These are phyloP conservation scores for Darksidea phi DNA, from an alignment of 495 filamentous ascomycete species.

Conservation along the genomic window DNA sequence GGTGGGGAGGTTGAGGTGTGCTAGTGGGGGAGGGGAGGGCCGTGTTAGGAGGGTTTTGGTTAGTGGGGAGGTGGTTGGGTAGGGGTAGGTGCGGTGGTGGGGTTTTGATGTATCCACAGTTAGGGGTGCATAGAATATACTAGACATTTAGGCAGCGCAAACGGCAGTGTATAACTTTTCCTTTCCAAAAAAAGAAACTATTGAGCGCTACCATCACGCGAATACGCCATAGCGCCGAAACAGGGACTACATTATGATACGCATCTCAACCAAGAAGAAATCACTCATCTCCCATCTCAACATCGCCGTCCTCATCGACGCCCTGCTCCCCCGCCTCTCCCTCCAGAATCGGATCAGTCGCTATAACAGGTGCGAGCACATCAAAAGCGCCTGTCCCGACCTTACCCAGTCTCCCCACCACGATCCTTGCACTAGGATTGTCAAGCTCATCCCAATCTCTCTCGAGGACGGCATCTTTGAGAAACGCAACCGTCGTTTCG, in stretches of 20 bases:
- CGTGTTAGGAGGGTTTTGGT: constrained; percentile 12
- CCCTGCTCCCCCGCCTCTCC: constrained; percentile 2
- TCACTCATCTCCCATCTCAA: constrained; percentile 10
- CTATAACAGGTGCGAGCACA: constrained; percentile 64
- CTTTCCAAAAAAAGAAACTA: no score
- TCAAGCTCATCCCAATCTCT: constrained; percentile 85
- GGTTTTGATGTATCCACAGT: neutral
- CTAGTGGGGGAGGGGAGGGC: constrained; percentile 3
- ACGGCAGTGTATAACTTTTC: no score
- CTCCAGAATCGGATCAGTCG: constrained; percentile 14
- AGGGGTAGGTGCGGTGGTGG: neutral
- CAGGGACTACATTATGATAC: no score
- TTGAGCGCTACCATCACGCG: no score
- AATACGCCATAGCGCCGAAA: no score
- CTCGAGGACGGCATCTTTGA: constrained; percentile 87
- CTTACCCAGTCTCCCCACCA: constrained; percentile 75
- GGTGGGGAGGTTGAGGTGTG: constrained; percentile 5
- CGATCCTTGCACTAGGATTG: constrained; percentile 82
- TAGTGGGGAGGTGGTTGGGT: constrained; percentile 11
- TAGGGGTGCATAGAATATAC: no score
- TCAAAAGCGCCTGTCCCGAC: constrained; percentile 93
- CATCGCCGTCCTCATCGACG: neutral
- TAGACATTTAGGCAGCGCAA: no score
- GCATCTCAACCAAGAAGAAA: no score
- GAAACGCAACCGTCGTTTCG: constrained; percentile 91